Evolutionary conservation across 495 filamentous ascomycete species (phyloP), one percentile per base, ranked within the genome.

Genomic region (Ramalina peruviana): DNA sequence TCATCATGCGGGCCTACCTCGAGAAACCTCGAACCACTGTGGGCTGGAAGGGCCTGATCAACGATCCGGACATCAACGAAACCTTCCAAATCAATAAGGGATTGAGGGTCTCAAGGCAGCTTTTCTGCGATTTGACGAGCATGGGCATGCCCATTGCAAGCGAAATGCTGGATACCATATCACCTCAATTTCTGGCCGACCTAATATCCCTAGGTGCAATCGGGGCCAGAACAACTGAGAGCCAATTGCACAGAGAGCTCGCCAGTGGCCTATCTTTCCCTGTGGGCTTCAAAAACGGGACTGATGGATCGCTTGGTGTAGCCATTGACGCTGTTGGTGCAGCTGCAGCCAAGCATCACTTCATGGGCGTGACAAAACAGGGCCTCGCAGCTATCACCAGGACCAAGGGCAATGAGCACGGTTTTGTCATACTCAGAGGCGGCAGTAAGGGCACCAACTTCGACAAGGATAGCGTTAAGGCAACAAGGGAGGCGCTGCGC

Each of bases 11-110:
- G 43, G 84, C 87, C 45, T 99, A 99, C 75, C 80, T 99, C 26
- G 93, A 99, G 73, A 99, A 99, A 72, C 93, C 93, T 20, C 82
- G 93, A 55, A 99, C 93, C 13, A 99, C 93, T 0, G 89, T 99
- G 15, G 93, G 93, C 47, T 99, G 93, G 93, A 99, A 99, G 70
- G 93, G 93, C 13, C 73, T 99, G 54, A 94, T 99, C 71, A 99
- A 99, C 65, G 93, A 99, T 68, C 93, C 93, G 7, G 89, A 97
- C 56, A 94, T 99, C 64, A 90, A 99, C 66, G 88, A 95, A 61
- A 90, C 83, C 66, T 97, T 96, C 78, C 81, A 95, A 66, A 97
- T 99, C 70, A 99, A 97, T 74, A 95, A 96, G 72, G 93, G 93
- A 3, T 65, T 99, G 62, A 80, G 86, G 42, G 71, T 83, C 25